Percentiles rank a stretch among this genome's conserved stretches.
Conservation (phyloP, 2,329 filamentous ascomycete genomes). For the Aurifilum marmelostoma region DNA sequence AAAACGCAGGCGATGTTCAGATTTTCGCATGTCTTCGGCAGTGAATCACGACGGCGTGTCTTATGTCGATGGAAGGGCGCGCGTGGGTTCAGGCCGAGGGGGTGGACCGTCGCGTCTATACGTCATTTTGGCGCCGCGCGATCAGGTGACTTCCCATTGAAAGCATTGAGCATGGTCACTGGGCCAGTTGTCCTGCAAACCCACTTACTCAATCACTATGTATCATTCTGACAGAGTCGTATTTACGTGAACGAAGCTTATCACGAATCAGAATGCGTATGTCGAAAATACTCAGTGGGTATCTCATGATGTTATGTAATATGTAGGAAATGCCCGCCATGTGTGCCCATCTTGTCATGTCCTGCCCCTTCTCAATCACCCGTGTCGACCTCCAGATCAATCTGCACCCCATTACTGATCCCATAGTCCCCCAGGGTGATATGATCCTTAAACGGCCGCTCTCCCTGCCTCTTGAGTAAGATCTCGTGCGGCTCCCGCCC, state of each 20-base stretch:
- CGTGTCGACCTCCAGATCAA: slow-evolving; percentile 65
- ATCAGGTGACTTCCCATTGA: slow-evolving; percentile 11
- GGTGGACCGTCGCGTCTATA: slow-evolving; percentile 6
- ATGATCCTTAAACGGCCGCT: slow-evolving; percentile 91
- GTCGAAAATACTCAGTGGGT: neutral
- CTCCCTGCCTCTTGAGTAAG: slow-evolving; percentile 86
- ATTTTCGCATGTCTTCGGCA: neutral
- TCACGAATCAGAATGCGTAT: neutral
- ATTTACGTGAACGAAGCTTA: neutral
- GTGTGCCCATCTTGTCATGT: neutral
- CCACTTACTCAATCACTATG: neutral
- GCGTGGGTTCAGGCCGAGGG: slow-evolving; percentile 1
- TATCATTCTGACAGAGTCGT: neutral
- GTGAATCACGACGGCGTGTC: slow-evolving; percentile 28
- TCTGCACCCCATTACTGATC: slow-evolving; percentile 84
- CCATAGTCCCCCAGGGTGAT: slow-evolving; percentile 89
- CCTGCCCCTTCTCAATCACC: slow-evolving; percentile 50
- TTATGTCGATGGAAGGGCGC: slow-evolving; percentile 24
- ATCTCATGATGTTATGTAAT: slow-evolving; percentile 3
- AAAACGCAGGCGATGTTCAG: neutral
- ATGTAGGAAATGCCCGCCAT: neutral
- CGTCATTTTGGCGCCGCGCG: slow-evolving; percentile 11
- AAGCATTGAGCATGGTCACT: neutral
- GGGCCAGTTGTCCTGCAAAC: no score
- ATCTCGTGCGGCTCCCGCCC: slow-evolving; percentile 91